Base-by-base conservation (phyloP, 139 green algal genomes). In the Penium margaritaceum region DNA sequence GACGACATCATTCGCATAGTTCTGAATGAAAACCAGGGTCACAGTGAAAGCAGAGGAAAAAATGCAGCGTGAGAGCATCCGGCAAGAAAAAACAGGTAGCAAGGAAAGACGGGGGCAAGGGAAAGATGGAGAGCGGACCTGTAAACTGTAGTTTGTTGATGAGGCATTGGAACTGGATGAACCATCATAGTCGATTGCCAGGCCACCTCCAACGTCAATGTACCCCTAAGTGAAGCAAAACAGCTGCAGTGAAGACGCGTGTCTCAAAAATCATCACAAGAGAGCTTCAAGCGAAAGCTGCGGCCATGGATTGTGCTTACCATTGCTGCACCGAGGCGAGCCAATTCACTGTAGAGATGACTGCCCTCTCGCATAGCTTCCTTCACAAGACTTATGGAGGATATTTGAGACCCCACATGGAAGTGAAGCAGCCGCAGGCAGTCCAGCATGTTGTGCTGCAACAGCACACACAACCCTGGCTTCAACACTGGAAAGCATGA, bases 361-460 rank as follows among this genome's bases (percentile, higher is more conserved):
- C 68, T 76, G 27, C 78, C 86, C 65, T 90, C 86, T 9, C 83
- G 78, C 81, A 89, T 84, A 19, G 87, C 86, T 57, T 86, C 83
- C 76, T 88, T 88, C 27, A 90, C 73, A 37, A 86, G 84, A 46
- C 75, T 54, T 60, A 89, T 89, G 73, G 80, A 82, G n/a, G 81
- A 75, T 37, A 90, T 82, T 72, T 90, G 86, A 21, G 83, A 89
- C 33, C 86, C 86, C 21, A 86, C 58, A 63, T 90, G 86, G 72
- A 89, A 90, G 84, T 90, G 86, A 12, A 90, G 84, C 17, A 90
- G 78, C 65, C 80, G 67, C 37, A 90, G 79, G 79, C 81, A 86
- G 60, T 81, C 81, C 27, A 89, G 79, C 78, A 87, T 85, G 63
- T 68, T 72, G 47, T 60, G 47, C 15, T 72, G 54, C 32, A 34